Evolutionary conservation across 768 basidiomycete genomes (phyloP), one percentile per base, ranked within the genome.

Genomic region (Mycena filopes): DNA sequence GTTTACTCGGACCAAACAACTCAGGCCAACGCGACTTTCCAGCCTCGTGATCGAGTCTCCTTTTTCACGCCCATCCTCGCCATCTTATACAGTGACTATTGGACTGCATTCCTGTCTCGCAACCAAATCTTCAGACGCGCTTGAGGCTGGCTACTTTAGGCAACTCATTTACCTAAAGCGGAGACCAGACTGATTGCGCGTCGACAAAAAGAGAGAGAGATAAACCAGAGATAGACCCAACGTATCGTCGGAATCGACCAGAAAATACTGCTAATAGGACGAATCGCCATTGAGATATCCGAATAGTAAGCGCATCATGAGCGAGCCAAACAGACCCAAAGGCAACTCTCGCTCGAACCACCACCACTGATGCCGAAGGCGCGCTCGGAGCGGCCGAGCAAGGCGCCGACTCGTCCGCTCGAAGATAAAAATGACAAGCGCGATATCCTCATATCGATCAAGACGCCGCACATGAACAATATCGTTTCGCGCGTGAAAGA

Each of bases 361-460:
- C 49, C 20, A 31, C 48, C 29, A n/a, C 21, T 12, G 23, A 50
- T 50, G 49, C 49, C 49, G 8, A 33, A 50, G 33, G 21, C 31
- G 31, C 49, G 49, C 49, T 33, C 49, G n/a, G 9, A 29, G n/a
- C 31, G n/a, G 11, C 20, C 49, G 25, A 7, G 13, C 6, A 23
- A 3, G 16, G 4, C 51, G 12, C 40, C 51, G 3, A 9, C 36
- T 36, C 36, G 15, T 4, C 41, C 40, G 25, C 4, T n/a, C 12
- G 25, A 40, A n/a, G 46, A 26, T 21, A 31, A 9, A 7, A 47
- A 33, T 16, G 28, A 10, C 21, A 70, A 57, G 38, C 25, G 57
- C 28, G 67, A 70, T 36, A 70, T 70, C 49, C 49, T 70, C 31
- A 66, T 69, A 28, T 62, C 70, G 5, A 71, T 71, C 31, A 66